Evolutionary conservation across 75 land plant genomes (phyloP).

Genomic region (Larix kaempferi): DNA sequence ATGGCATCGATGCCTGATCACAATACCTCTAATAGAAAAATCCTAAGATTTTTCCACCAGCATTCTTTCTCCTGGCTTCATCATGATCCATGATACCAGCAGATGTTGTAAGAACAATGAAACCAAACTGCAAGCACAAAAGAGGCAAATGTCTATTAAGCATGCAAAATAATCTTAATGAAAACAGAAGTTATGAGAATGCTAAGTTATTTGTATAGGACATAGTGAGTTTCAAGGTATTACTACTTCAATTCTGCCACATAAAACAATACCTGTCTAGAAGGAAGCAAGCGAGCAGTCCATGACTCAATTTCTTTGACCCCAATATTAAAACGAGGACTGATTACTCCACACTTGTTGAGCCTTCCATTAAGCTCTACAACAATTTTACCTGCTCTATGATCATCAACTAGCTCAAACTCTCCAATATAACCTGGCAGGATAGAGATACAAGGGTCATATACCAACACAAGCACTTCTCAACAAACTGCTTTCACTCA

Average conservation of each 20-base stretch:
- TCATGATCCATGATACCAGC: slow-evolving; percentile 78
- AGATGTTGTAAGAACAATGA: slow-evolving; percentile 64
- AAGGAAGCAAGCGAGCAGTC: slow-evolving; percentile 68
- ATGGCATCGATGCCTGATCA: too few species aligned
- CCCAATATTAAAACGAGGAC: slow-evolving; percentile 61
- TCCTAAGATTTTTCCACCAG: slow-evolving; percentile 64
- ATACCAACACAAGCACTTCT: background rate
- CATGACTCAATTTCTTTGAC: slow-evolving; percentile 58
- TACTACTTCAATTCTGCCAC: background rate
- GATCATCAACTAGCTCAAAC: slow-evolving; percentile 71
- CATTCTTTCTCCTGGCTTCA: slow-evolving; percentile 68
- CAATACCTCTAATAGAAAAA: slow-evolving; percentile 39
- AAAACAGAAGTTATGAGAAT: background rate
- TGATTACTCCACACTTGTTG: slow-evolving; percentile 71
- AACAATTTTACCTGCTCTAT: slow-evolving; percentile 57
- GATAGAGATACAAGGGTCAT: background rate
- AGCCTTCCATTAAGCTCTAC: slow-evolving; percentile 64
- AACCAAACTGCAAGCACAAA: slow-evolving; percentile 48
- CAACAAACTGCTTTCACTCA: too few species aligned
- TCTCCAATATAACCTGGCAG: slow-evolving; percentile 68
- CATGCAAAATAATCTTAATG: background rate
- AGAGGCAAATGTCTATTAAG: background rate
- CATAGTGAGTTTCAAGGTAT: background rate
- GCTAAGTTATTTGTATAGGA: background rate
- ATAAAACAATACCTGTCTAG: slow-evolving; percentile 45